A percentile compares a stretch with the other conserved stretches of the same genome.
Evolutionary conservation across 345 rosid genomes (phyloP).

Genomic region (Streptanthus diversifolius): DNA sequence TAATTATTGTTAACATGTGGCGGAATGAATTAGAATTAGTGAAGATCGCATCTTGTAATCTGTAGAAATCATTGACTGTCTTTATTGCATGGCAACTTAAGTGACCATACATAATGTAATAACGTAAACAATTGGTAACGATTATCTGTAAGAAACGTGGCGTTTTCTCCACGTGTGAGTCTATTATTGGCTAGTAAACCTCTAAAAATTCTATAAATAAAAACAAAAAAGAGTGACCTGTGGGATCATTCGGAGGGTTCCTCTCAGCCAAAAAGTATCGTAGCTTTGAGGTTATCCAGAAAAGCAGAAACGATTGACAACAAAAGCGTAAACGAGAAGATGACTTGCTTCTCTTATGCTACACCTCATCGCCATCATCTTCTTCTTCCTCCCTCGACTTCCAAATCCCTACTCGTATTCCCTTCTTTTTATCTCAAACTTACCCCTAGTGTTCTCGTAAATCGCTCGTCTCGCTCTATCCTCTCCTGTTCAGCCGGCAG

Average conservation of each 20-base stretch:
- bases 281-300: slow-evolving; percentile 8
- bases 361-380: slow-evolving; percentile 36
- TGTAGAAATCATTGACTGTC: too few species aligned
- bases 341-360: slow-evolving; percentile 27
- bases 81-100: too few species aligned
- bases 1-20: too few species aligned
- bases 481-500: slow-evolving; percentile 39
- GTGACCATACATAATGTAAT: too few species aligned
- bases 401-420: slow-evolving; percentile 29
- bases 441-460: slow-evolving; percentile 21
- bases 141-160: too few species aligned
- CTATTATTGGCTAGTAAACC: too few species aligned
- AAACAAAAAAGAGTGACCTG: too few species aligned
- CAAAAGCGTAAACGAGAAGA: neutral
- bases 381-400: slow-evolving; percentile 28
- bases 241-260: neutral
- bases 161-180: too few species aligned
- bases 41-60: too few species aligned
- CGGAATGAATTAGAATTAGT: too few species aligned
- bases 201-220: too few species aligned
- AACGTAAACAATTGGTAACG: too few species aligned
- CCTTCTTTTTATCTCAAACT: slow-evolving; percentile 27
- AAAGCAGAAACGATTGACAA: neutral
- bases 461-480: slow-evolving; percentile 27
- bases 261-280: neutral